Conservation (phyloP, 805 yeast genomes). For the Pichia scutulata region DNA sequence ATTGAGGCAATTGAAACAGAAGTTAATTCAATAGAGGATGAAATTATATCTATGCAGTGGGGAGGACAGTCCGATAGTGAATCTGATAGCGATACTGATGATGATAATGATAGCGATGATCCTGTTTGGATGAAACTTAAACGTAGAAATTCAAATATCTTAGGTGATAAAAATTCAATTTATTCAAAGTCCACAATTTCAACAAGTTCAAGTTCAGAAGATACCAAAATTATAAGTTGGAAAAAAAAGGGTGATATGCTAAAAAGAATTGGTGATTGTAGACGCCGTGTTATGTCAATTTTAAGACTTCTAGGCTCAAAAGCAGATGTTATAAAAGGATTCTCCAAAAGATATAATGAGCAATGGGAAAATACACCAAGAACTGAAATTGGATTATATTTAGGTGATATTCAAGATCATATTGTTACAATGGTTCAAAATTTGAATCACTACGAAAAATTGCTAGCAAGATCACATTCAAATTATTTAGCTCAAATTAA, state of each 20-base stretch:
- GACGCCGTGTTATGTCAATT: constrained; percentile 89
- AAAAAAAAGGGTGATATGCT: constrained; percentile 91
- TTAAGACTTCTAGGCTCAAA: constrained; percentile 79
- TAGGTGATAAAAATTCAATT: constrained; percentile 19
- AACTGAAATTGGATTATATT: constrained; percentile 85
- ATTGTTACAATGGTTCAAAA: constrained; percentile 96
- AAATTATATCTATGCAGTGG: constrained; percentile 80
- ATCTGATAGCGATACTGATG: constrained; percentile 36
- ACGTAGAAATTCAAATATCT: constrained; percentile 23
- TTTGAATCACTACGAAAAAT: constrained; percentile 87
- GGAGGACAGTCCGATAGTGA: constrained; percentile 42
- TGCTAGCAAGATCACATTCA: constrained; percentile 90
- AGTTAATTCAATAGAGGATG: constrained; percentile 90
- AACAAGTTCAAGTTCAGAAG: constrained; percentile 30
- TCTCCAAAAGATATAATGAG: constrained; percentile 84
- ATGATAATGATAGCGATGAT: constrained; percentile 30
- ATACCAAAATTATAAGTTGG: constrained; percentile 57
- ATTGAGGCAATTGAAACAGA: constrained; percentile 91
- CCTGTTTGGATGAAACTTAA: constrained; percentile 25
- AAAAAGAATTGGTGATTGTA: constrained; percentile 88
- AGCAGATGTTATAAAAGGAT: constrained; percentile 96
- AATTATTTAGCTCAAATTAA: constrained; percentile 95
- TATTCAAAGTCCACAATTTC: constrained; percentile 13
- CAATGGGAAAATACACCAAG: constrained; percentile 74
- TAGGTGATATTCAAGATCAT: constrained; percentile 97